phyloP scores from a whole-genome alignment of 768 basidiomycete species.

The Boletus huronensis region DNA sequence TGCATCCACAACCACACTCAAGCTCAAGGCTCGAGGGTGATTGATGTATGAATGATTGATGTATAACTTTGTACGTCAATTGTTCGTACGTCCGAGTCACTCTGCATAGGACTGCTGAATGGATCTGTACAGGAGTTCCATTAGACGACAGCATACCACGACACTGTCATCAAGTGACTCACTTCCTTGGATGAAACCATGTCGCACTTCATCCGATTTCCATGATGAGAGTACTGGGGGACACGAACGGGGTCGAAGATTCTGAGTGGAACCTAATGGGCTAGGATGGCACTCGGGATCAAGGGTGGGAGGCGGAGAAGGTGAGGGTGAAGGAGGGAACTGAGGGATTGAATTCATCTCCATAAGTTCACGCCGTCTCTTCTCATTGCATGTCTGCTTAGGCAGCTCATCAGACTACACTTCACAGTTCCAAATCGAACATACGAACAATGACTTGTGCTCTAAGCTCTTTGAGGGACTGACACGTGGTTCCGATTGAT shows the following conservation, averaged over 20 bases:
- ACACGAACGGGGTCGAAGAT: not conserved
- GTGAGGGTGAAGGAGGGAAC: not conserved
- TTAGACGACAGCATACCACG: too few relatives aligned
- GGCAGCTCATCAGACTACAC: not conserved
- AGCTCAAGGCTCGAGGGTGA: too few relatives aligned
- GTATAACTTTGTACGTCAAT: too few relatives aligned
- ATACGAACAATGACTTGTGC: slow-evolving; percentile 1
- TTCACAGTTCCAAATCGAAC: not conserved
- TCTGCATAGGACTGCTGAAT: not conserved
- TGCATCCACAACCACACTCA: too few relatives aligned
- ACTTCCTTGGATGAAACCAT: too few relatives aligned
- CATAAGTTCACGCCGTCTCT: not conserved
- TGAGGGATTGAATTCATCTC: not conserved
- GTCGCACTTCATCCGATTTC: not conserved
- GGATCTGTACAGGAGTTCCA: not conserved
- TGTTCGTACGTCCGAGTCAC: slow-evolving; percentile 5
- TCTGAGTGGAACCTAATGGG: not conserved
- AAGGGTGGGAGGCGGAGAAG: not conserved
- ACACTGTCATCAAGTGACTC: not conserved
- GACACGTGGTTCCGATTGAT: not conserved
- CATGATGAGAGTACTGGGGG: not conserved
- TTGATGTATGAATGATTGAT: too few relatives aligned
- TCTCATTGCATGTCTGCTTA: not conserved
- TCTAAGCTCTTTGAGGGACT: not conserved
- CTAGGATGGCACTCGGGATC: not conserved